A percentile compares a stretch with the other conserved stretches of the same genome.
Evolutionary conservation across 148 eudicot genomes (phyloP).

Genomic region (Selenicereus undatus): DNA sequence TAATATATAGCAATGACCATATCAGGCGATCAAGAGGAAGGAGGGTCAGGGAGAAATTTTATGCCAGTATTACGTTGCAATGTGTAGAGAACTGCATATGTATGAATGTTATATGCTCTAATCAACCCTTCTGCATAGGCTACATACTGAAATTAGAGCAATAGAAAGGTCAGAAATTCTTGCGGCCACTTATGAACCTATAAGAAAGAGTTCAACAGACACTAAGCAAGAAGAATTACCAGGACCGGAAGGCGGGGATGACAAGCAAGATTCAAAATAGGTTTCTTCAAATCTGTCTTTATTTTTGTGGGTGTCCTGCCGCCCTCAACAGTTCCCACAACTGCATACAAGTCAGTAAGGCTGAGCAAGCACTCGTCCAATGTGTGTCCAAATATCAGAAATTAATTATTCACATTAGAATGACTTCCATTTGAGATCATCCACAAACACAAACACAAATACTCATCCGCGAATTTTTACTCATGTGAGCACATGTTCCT

Average conservation of each 20-base stretch:
- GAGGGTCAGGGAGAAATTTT: not conserved
- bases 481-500: not conserved
- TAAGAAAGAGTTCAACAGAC: not conserved
- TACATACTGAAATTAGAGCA: constrained; percentile 61
- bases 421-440: too few relatives aligned
- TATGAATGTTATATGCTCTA: constrained; percentile 90
- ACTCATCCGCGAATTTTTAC: not conserved
- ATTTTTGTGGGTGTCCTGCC: constrained; percentile 94
- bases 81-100: constrained; percentile 92
- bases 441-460: too few relatives aligned
- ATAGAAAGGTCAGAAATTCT: constrained; percentile 14
- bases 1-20: constrained; percentile 10
- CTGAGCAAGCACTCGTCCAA: not conserved
- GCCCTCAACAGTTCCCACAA: constrained; percentile 97
- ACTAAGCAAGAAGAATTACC: constrained; percentile 40
- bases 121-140: constrained; percentile 95
- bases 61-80: constrained; percentile 72
- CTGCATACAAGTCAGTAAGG: constrained; percentile 31
- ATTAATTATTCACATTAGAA: not conserved
- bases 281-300: constrained; percentile 97
- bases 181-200: not conserved
- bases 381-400: not conserved
- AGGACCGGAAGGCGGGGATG: constrained; percentile 94
- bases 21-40: not conserved
- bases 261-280: constrained; percentile 94